phyloP scores from a whole-genome alignment of 2,329 filamentous ascomycete species.

The Aspergillus sp. region DNA sequence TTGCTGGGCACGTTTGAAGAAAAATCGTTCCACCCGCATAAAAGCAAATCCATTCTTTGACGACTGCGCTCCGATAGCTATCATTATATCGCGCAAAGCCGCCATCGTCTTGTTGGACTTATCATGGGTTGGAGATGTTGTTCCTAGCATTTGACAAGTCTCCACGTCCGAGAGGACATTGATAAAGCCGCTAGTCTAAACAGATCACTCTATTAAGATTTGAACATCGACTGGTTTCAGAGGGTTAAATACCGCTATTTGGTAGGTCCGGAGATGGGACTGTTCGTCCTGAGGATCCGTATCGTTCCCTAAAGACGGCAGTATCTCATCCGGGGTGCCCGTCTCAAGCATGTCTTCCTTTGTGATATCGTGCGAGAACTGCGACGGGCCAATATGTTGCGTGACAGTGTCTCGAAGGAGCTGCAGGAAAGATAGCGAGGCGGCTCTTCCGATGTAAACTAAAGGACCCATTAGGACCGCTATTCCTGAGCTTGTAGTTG shows the following conservation, averaged over 20 bases:
- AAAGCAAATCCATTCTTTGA: constrained; percentile 28
- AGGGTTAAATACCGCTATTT: constrained; percentile 23
- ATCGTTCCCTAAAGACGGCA: constrained; percentile 34
- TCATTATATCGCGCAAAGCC: constrained; percentile 44
- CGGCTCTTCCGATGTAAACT: constrained; percentile 35
- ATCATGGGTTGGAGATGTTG: constrained; percentile 10
- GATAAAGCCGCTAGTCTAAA: constrained; percentile 44
- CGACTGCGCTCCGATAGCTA: constrained; percentile 56
- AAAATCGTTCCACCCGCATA: constrained; percentile 36
- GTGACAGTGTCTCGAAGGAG: constrained; percentile 50
- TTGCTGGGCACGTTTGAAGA: constrained; percentile 51
- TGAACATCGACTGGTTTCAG: no score
- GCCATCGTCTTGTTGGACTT: constrained; percentile 26
- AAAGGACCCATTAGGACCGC: not conserved
- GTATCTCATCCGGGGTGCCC: constrained; percentile 37
- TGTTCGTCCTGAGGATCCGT: constrained; percentile 29
- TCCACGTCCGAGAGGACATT: constrained; percentile 30
- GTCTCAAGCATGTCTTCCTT: constrained; percentile 57
- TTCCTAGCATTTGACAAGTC: constrained; percentile 26
- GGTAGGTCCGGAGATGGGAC: constrained; percentile 33
- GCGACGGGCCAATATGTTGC: constrained; percentile 54
- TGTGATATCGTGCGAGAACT: constrained; percentile 53
- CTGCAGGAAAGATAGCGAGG: constrained; percentile 56
- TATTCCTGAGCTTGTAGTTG: constrained; percentile 31
- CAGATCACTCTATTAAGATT: not conserved